Percentiles rank a stretch among this genome's conserved stretches.
Evolutionary conservation across 345 rosid genomes (phyloP).

Genomic region (Kandelia obovata): DNA sequence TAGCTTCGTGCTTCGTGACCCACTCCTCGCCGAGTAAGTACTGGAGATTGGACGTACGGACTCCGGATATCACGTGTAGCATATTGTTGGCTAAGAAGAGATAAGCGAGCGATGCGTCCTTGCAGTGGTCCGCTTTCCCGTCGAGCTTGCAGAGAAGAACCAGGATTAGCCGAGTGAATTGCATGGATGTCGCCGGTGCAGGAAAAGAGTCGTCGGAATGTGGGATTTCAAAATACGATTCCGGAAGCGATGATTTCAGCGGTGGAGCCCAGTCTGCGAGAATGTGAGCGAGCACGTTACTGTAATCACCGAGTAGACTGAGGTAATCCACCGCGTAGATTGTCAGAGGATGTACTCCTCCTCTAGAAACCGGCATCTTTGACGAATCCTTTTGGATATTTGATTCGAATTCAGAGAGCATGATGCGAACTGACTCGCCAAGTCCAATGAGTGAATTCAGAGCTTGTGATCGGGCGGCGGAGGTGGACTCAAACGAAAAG

Average conservation of each 20-base stretch:
- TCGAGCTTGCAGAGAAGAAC: slow-evolving; percentile 35
- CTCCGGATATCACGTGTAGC: slow-evolving; percentile 14
- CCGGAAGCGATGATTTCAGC: slow-evolving; percentile 8
- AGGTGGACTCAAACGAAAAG: slow-evolving; percentile 21
- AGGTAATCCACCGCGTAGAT: slow-evolving; percentile 20
- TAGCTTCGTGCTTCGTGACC: slow-evolving; percentile 23
- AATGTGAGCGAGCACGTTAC: slow-evolving; percentile 18
- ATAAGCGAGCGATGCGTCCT: slow-evolving; percentile 22
- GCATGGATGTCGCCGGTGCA: slow-evolving; percentile 12
- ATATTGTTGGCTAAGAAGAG: slow-evolving; percentile 31
- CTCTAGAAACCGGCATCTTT: slow-evolving; percentile 6
- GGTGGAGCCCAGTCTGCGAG: slow-evolving; percentile 25
- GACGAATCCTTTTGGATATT: slow-evolving; percentile 19
- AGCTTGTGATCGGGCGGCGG: slow-evolving; percentile 24
- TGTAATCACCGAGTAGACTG: slow-evolving; percentile 21
- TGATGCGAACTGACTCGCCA: slow-evolving; percentile 4
- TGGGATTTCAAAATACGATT: slow-evolving; percentile 14
- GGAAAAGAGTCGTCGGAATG: slow-evolving; percentile 12
- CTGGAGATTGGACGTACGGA: slow-evolving; percentile 23
- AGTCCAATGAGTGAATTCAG: slow-evolving; percentile 19
- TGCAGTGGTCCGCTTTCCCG: slow-evolving; percentile 23
- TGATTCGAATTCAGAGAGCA: slow-evolving; percentile 18
- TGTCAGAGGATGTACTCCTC: slow-evolving; percentile 22
- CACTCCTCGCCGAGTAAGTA: slow-evolving; percentile 27
- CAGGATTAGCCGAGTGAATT: slow-evolving; percentile 24